Evolutionary conservation across 2,329 filamentous ascomycete genomes (phyloP).

Genomic region (Ophiocordyceps camponoti-saundersi): DNA sequence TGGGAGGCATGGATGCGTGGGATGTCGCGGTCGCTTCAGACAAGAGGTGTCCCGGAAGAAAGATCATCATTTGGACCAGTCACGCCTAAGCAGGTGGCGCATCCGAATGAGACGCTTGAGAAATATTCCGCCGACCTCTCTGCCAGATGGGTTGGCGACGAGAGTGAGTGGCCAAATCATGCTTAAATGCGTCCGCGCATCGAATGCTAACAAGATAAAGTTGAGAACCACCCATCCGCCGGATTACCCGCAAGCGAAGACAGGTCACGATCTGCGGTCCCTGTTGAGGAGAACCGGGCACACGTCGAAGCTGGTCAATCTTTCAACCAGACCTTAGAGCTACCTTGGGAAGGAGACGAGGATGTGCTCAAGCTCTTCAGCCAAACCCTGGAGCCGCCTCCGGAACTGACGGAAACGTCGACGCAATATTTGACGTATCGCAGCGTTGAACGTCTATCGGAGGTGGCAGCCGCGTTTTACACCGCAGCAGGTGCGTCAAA

Average conservation of each 20-base stretch:
- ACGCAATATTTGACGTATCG: conserved; percentile 14
- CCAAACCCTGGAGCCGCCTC: conserved; percentile 3
- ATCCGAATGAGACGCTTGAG: conserved; percentile 46
- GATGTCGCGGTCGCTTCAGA: conserved; percentile 16
- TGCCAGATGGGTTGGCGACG: conserved; percentile 13
- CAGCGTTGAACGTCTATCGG: conserved; percentile 13
- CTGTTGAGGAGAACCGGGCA: conserved; percentile 3
- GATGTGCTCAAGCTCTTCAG: conserved; percentile 5
- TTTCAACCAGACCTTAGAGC: too few relatives aligned
- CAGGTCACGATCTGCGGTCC: conserved; percentile 4
- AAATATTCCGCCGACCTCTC: conserved; percentile 38
- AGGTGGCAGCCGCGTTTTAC: conserved; percentile 15
- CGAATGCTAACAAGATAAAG: conserved; percentile 4
- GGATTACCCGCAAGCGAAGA: conserved; percentile 18
- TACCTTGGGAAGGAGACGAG: too few relatives aligned
- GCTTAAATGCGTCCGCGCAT: too few relatives aligned
- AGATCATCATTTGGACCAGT: conserved; percentile 28
- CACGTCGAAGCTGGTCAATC: too few relatives aligned
- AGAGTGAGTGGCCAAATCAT: conserved; percentile 10
- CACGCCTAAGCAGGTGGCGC: conserved; percentile 42
- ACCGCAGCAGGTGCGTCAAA: conserved; percentile 11
- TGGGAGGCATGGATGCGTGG: conserved; percentile 54
- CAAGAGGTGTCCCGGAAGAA: conserved; percentile 2
- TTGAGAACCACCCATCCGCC: conserved; percentile 10
- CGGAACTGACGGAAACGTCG: neutral